Evolutionary conservation across 2,329 filamentous ascomycete genomes (phyloP), one percentile per base, ranked within the genome.

Genomic region (Ramularia collo-cygni): DNA sequence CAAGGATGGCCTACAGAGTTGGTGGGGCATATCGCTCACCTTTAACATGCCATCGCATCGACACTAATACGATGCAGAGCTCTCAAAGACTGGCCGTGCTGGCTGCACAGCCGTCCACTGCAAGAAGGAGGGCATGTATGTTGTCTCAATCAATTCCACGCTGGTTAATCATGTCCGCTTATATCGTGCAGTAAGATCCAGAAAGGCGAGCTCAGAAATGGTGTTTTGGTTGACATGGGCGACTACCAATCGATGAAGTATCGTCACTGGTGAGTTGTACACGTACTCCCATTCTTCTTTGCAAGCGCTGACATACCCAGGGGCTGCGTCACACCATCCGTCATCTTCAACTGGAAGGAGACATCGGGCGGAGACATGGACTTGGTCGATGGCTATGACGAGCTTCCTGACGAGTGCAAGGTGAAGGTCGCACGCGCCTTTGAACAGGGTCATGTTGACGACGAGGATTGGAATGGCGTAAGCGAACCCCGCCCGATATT

Each of bases 401-500:
- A 92, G 47, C 64, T 94, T 3, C 66, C 79, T 27, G 66, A 71
- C 0, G 81, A 86, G 2, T 54, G 77, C 1, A 78, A 89, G 63
- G 76, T 76, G 31, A 95, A 92, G 69, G 69, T 95, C 49, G 71
- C 75, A 36, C 75, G 74, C 32, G 85, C 83, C 37, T 63, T 95
- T 16, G 71, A 75, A 43, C 75, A 89, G 59, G 87, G 86, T 16
- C 85, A 92, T 54, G 82, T 96, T 53, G 82, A 84, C 51, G 74
- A 86, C 29, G 81, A 85, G 37, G 90, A 95, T 53, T 95, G 87
- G 79, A 90, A 83, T 24, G 87, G 87, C 9, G 88, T 94, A 74
- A 66, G 83, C 70, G 16, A 53, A 24, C 16, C 21, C 26, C 17
- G 5, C 2, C 12, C 8, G 19, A 46, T 55, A 37, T 37, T 8